phyloP scores from a whole-genome alignment of 345 rosid species.

The Anastatica hierochuntica region DNA sequence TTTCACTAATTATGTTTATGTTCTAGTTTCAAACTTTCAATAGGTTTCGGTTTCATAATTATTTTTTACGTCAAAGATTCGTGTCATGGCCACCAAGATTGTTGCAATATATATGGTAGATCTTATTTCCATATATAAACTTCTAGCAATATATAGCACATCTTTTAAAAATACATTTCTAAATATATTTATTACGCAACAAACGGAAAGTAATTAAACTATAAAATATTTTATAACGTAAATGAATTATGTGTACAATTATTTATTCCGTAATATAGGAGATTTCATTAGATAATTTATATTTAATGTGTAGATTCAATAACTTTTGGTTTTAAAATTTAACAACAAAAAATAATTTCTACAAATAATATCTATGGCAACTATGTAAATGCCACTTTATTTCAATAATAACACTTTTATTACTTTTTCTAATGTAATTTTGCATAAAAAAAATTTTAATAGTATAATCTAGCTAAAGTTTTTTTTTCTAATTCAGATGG shows the following conservation, averaged over 20 bases:
- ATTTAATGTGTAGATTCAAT: not conserved
- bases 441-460: too few species aligned
- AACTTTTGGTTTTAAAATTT: not conserved
- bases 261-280: not conserved
- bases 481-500: not conserved
- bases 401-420: too few species aligned
- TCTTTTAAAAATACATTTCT: not conserved
- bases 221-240: not conserved
- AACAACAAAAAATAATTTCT: not conserved
- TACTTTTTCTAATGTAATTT: too few species aligned
- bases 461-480: not conserved
- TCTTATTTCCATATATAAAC: not conserved
- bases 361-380: too few species aligned
- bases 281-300: not conserved
- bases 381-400: too few species aligned
- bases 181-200: not conserved
- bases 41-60: too few species aligned
- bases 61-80: not conserved
- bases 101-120: not conserved
- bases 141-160: not conserved
- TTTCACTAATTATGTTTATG: too few species aligned
- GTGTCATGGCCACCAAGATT: not conserved
- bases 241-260: not conserved
- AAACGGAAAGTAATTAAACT: conserved; percentile 1
- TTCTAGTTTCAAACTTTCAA: too few species aligned